Percentiles rank a stretch among this genome's conserved stretches.
phyloP scores from a whole-genome alignment of 768 basidiomycete genomes.

The Naganishia vaughanmartiniae region DNA sequence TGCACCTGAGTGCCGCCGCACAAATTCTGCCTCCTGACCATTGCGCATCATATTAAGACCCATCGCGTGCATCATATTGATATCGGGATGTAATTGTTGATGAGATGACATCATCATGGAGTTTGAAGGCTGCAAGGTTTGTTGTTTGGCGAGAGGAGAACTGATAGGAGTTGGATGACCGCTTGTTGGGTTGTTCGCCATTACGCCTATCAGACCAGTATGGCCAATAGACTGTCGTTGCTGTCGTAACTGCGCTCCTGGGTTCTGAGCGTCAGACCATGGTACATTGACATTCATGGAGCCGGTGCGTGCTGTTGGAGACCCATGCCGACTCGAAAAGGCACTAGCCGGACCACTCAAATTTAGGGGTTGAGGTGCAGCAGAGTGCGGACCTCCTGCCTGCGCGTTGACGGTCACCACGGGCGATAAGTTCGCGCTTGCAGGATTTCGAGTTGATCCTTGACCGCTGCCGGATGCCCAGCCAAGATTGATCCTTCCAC shows the following conservation, averaged over 20 bases:
- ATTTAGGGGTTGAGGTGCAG: not conserved
- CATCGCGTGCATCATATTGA: constrained; percentile 25
- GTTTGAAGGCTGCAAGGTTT: not conserved
- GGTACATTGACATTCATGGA: not conserved
- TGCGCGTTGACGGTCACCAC: not conserved
- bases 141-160: constrained; percentile 4
- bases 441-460: not conserved
- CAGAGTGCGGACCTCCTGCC: not conserved
- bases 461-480: not conserved
- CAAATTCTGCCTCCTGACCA: constrained; percentile 13
- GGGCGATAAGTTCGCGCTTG: constrained; percentile 1
- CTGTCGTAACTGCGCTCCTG: not conserved
- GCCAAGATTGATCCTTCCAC: constrained; percentile 6
- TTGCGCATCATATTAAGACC: constrained; percentile 17
- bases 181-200: constrained; percentile 8
- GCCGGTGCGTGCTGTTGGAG: constrained; percentile 9
- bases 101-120: not conserved
- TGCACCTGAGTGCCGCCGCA: constrained; percentile 11
- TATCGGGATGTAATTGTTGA: constrained; percentile 12
- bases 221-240: constrained; percentile 15
- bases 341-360: constrained; percentile 1
- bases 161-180: constrained; percentile 5
- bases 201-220: constrained; percentile 4
- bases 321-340: constrained; percentile 1
- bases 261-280: constrained; percentile 16